Conservation (phyloP, 1,284 basidiomycete genomes). For the Moesziomyces sp. region DNA sequence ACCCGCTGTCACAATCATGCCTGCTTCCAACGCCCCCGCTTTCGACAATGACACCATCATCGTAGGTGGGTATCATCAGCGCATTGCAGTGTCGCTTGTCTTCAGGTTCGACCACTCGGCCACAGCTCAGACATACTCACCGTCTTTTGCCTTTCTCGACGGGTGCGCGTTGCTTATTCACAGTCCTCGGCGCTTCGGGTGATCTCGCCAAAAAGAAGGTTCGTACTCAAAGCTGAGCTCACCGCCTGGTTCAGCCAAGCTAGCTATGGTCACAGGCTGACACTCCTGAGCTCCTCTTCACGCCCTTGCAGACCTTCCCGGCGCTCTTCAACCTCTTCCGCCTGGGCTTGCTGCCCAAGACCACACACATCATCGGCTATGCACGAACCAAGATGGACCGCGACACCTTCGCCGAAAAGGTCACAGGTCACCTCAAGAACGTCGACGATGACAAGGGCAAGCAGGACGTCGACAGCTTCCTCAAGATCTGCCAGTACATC, state of each 20-base stretch:
- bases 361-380: conserved; percentile 67
- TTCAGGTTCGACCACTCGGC: not conserved
- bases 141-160: no score
- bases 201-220: conserved; percentile 99
- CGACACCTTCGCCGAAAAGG: conserved; percentile 63
- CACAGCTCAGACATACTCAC: no score
- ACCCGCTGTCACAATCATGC: conserved; percentile 23
- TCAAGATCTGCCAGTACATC: conserved; percentile 62
- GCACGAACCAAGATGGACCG: conserved; percentile 68
- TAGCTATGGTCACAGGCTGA: not conserved
- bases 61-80: conserved; percentile 53
- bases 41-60: conserved; percentile 62
- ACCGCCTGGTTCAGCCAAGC: not conserved
- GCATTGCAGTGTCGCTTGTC: not conserved
- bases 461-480: conserved; percentile 53
- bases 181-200: conserved; percentile 95
- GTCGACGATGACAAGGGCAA: conserved; percentile 53
- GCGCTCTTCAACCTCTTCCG: conserved; percentile 64
- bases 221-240: conserved; percentile 6
- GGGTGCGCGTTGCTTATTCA: not conserved
- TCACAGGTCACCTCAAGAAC: conserved; percentile 54
- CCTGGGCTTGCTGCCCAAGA: conserved; percentile 58
- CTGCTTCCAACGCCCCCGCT: conserved; percentile 39
- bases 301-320: conserved; percentile 58
- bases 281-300: no score